Conservation (phyloP, 2,329 filamentous ascomycete genomes). For the Diplodia corticola region DNA sequence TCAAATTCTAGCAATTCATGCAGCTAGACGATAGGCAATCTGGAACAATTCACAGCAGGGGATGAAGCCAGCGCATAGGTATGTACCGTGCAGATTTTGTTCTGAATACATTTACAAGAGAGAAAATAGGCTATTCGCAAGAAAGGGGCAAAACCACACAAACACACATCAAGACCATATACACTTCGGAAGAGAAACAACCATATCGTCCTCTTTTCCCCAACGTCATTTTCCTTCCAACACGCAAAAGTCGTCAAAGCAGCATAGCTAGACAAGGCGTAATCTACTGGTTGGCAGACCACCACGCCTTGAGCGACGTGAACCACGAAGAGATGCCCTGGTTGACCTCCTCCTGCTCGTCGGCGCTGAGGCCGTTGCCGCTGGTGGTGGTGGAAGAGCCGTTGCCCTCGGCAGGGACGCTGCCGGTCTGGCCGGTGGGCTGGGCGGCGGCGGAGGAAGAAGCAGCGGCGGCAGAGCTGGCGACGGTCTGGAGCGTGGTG, state of each 20-base stretch:
- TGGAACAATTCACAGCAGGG: background rate
- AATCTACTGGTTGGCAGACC: background rate
- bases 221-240: background rate
- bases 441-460: background rate
- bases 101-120: slow-evolving; percentile 21
- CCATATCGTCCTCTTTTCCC: background rate
- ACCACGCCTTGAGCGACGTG: background rate
- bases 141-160: background rate
- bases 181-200: background rate
- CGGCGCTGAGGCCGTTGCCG: slow-evolving; percentile 5
- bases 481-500: slow-evolving; percentile 12
- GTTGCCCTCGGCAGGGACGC: background rate
- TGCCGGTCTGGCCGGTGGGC: slow-evolving; percentile 15
- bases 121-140: background rate
- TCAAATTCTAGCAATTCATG: background rate
- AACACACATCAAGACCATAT: slow-evolving; percentile 1
- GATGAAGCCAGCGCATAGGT: background rate
- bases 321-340: slow-evolving; percentile 1
- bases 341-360: slow-evolving; percentile 10
- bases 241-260: background rate
- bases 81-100: slow-evolving; percentile 10
- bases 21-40: background rate
- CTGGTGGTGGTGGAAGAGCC: background rate
- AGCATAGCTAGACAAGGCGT: background rate
- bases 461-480: background rate